These are phyloP conservation scores for Phycomyces blakesleeanus DNA, from an alignment of 192 early-diverging fungal species.

Conservation along the genomic window DNA sequence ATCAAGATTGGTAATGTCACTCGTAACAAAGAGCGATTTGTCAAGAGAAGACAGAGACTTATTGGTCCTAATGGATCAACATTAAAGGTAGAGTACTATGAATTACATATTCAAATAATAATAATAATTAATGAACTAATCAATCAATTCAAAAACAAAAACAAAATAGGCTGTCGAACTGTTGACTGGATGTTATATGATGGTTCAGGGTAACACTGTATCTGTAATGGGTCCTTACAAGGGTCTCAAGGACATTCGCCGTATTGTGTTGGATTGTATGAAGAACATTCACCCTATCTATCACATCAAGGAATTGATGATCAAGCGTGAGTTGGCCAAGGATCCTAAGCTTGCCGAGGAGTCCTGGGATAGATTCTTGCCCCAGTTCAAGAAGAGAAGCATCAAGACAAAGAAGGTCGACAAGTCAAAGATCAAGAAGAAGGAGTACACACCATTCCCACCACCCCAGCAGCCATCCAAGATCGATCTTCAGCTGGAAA, in stretches of 20 bases:
- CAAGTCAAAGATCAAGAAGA: conserved; percentile 61
- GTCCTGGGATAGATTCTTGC: conserved; percentile 96
- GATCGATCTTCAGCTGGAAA: conserved; percentile 90
- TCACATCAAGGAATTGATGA: conserved; percentile 99
- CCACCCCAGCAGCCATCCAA: conserved; percentile 80
- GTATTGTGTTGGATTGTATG: conserved; percentile 95
- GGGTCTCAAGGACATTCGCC: conserved; percentile 81
- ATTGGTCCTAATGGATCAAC: conserved; percentile 96
- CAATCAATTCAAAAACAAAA: not conserved
- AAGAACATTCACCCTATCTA: conserved; percentile 99
- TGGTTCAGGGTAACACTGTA: conserved; percentile 99
- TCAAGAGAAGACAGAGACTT: conserved; percentile 91
- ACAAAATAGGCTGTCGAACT: conserved; percentile 87
- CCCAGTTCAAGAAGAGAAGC: conserved; percentile 93
- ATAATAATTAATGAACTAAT: too few relatives aligned
- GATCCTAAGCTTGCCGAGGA: conserved; percentile 91
- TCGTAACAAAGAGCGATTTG: conserved; percentile 95
- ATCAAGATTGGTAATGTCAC: conserved; percentile 97
- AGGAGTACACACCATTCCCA: conserved; percentile 88
- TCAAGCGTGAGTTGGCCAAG: conserved; percentile 95
- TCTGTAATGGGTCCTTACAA: conserved; percentile 89
- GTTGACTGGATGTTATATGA: conserved; percentile 89
- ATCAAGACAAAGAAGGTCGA: conserved; percentile 60
- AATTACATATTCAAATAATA: too few relatives aligned
- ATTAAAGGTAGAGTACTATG: conserved; percentile 81